Conservation (phyloP, 495 filamentous ascomycete species). For the Xylaria flabelliformis region DNA sequence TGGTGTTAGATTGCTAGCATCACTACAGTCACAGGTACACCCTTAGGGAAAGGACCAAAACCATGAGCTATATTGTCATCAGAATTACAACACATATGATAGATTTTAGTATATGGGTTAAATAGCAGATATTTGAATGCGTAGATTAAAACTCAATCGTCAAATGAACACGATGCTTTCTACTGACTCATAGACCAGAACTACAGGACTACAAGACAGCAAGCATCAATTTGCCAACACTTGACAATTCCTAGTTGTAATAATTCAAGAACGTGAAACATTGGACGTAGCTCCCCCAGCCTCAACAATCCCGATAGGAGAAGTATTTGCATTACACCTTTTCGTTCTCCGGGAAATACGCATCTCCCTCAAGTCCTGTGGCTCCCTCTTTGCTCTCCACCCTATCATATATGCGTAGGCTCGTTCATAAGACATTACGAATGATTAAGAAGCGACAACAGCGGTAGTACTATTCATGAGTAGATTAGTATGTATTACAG, state of each 20-base stretch:
- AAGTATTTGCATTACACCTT: neutral
- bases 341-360: no score
- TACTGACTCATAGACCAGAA: no score
- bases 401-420: neutral
- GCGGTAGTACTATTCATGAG: neutral
- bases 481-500: neutral
- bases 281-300: neutral
- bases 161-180: neutral
- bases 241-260: neutral
- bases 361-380: neutral
- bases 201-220: no score
- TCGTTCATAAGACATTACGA: neutral
- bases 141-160: neutral
- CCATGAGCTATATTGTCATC: neutral
- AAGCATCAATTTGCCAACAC: neutral
- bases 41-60: neutral
- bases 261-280: neutral
- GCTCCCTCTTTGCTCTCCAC: neutral
- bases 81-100: neutral
- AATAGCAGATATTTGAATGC: neutral
- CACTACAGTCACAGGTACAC: neutral
- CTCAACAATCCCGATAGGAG: neutral
- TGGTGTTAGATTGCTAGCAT: neutral
- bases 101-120: neutral
- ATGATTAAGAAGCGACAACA: neutral